phyloP scores from a whole-genome alignment of 2,329 filamentous ascomycete genomes.

The Monosporascus ibericus region DNA sequence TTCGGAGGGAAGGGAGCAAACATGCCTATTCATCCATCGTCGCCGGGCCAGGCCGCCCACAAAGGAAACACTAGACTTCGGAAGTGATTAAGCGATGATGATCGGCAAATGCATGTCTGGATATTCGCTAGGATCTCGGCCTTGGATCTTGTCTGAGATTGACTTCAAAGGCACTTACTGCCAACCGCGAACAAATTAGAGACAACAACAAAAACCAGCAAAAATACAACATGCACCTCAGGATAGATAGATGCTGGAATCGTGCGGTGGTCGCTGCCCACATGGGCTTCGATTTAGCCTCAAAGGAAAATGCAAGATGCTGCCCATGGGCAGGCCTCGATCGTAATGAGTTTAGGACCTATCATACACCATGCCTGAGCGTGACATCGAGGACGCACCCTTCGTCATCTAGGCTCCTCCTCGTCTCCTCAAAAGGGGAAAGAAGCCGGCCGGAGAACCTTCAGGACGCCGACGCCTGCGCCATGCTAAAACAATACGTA shows the following conservation, averaged over 20 bases:
- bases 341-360: not conserved
- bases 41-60: too few species aligned
- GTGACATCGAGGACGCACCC: not conserved
- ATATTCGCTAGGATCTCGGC: not conserved
- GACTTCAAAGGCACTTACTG: too few species aligned
- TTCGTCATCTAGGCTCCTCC: too few species aligned
- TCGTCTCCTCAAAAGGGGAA: too few species aligned
- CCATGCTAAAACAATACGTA: not conserved
- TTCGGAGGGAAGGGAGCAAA: not conserved
- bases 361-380: not conserved
- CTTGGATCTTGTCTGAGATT: not conserved
- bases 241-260: not conserved
- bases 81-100: not conserved
- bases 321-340: not conserved
- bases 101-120: not conserved
- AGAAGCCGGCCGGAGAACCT: not conserved
- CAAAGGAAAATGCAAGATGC: not conserved
- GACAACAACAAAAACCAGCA: too few species aligned
- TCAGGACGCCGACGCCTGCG: not conserved
- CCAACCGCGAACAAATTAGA: too few species aligned
- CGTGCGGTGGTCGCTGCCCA: not conserved
- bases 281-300: not conserved
- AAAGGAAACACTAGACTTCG: not conserved
- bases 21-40: not conserved
- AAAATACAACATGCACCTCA: too few species aligned